phyloP scores from a whole-genome alignment of 371 early-diverging fungal genomes.

The Syncephalastrum contaminatum region DNA sequence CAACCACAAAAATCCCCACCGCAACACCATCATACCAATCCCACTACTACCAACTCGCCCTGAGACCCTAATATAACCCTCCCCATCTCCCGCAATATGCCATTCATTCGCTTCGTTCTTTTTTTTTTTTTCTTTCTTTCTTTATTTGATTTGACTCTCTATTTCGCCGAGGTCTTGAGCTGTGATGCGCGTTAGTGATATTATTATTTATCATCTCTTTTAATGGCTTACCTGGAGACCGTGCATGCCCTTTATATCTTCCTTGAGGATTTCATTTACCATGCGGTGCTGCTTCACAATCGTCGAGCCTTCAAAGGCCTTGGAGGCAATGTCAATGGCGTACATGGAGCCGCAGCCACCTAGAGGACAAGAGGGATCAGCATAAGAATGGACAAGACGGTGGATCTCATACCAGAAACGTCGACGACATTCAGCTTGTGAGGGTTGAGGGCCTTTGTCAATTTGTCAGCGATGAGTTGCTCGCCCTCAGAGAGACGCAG shows the following conservation, averaged over 20 bases:
- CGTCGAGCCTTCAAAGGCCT: conserved; percentile 69
- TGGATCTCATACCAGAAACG: conserved; percentile 67
- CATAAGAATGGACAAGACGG: not conserved
- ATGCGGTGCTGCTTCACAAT: conserved; percentile 89
- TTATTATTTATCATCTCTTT: not conserved
- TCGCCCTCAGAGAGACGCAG: conserved; percentile 62
- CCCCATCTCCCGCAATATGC: not conserved
- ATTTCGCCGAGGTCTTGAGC: conserved; percentile 21
- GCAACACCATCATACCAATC: conserved; percentile 5
- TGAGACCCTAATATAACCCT: conserved; percentile 2
- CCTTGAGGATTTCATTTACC: conserved; percentile 83
- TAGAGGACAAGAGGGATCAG: conserved; percentile 13
- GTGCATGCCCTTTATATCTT: conserved; percentile 92
- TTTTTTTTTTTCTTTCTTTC: too few species aligned
- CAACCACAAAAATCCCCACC: conserved; percentile 6
- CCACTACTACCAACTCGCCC: too few species aligned
- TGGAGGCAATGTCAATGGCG: conserved; percentile 79
- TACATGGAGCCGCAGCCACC: conserved; percentile 97
- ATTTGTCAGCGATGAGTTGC: conserved; percentile 69
- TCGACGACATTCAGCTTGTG: conserved; percentile 79
- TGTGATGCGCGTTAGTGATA: not conserved
- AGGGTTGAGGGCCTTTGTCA: conserved; percentile 65
- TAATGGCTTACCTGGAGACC: conserved; percentile 66
- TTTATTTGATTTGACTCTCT: not conserved
- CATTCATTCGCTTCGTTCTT: conserved; percentile 2